Evolutionary conservation across 805 yeast genomes (phyloP), one percentile per base, ranked within the genome.

Genomic region (Pichia exigua): DNA sequence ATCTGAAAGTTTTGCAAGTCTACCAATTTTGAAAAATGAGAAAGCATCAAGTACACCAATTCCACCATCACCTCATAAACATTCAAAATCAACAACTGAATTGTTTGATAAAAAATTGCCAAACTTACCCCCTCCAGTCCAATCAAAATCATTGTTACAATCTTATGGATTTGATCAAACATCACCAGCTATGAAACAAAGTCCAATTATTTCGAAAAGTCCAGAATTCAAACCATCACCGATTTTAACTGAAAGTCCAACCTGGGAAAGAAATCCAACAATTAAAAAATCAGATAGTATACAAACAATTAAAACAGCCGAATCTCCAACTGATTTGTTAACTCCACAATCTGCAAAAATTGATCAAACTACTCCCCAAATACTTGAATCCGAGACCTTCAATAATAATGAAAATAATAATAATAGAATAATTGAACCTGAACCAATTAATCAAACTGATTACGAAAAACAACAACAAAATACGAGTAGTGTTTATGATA

Each of bases 131-230:
- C 46, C 50, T 26, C 51, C 51, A n/a, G 6, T 44, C 27, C 17
- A 13, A 4, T 9, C 15, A 15, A 26, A 54, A 18, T 45, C 55
- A 13, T 39, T 62, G 2, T 49, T 64, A 20, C 56, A 57, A 18
- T 54, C 61, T 1, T 61, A 61, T 40, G 66, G 67, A 1, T 60
- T 64, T 46, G 49, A 53, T 24, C 24, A 42, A 18, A 26, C 45
- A 4, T 27, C 58, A 11, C 53, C 54, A 18, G 43, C 42, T 10
- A 15, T 55, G 2, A 26, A n/a, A 9, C 53, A 56, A 40, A 48
- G 48, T 28, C 55, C 53, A 21, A 44, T 49, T 15, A 40, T 54
- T 10, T 45, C 56, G 15, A 28, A 17, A 9, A 42, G 46, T 22
- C 57, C 52, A 15, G 39, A 46, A 21, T 27, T 42, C 5, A 27